These are phyloP conservation scores for Phytophthora agathidicida DNA, from an alignment of 352 stramenopile genomes.

Conservation along the genomic window DNA sequence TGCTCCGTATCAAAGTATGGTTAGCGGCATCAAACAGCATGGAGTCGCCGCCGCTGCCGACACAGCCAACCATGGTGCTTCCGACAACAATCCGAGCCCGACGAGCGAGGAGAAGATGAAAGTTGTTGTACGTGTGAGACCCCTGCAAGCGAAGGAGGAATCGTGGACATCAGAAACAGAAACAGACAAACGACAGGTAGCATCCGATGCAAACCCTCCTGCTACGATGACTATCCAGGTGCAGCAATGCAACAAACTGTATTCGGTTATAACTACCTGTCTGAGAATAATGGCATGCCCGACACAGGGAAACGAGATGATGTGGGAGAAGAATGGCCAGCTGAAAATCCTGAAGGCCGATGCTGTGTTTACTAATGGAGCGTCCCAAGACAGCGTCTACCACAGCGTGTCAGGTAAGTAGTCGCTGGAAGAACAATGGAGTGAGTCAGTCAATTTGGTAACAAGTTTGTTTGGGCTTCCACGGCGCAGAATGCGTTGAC, in stretches of 20 bases:
- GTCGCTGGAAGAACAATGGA: background rate
- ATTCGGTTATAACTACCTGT: too few species aligned
- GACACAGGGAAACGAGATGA: conserved; percentile 45
- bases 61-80: background rate
- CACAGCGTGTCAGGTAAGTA: conserved; percentile 57
- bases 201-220: background rate
- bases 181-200: background rate
- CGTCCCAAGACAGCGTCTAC: conserved; percentile 53
- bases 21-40: background rate
- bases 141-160: conserved; percentile 56
- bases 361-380: conserved; percentile 47
- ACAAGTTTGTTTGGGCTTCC: background rate
- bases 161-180: conserved; percentile 30
- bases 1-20: too few species aligned
- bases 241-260: background rate
- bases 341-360: conserved; percentile 62
- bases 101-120: conserved; percentile 59
- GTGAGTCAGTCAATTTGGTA: background rate
- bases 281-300: background rate
- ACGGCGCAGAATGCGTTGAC: conserved; percentile 57
- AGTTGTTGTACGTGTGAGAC: conserved; percentile 64
- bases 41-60: background rate
- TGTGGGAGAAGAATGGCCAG: conserved; percentile 76
- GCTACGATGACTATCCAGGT: conserved; percentile 49
- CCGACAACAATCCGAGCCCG: conserved; percentile 1